Conservation (phyloP, 495 filamentous ascomycete genomes). For the Aspergillus kassunensis region DNA sequence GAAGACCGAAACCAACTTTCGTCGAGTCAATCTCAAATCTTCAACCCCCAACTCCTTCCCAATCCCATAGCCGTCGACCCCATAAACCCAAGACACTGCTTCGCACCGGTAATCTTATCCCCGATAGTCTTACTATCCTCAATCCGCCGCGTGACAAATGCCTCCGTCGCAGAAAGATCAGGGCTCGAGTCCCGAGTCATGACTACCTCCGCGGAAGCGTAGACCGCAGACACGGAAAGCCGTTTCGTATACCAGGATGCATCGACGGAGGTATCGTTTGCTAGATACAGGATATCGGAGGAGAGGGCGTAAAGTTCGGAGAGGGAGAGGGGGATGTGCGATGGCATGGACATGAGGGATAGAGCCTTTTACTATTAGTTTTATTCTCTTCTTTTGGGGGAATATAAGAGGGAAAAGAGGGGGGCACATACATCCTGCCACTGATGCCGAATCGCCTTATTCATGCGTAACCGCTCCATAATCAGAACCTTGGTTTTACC, state of each 20-base stretch:
- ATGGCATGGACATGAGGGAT: conserved; percentile 78
- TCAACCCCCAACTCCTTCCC: conserved; percentile 46
- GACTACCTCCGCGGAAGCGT: conserved; percentile 81
- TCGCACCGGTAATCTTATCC: conserved; percentile 53
- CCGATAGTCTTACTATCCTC: conserved; percentile 61
- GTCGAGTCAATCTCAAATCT: conserved; percentile 28
- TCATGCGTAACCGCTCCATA: conserved; percentile 69
- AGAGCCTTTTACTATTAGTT: conserved; percentile 58
- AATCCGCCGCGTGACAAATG: conserved; percentile 73
- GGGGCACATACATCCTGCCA: conserved; percentile 77
- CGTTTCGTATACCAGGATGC: conserved; percentile 89
- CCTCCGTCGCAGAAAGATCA: conserved; percentile 66
- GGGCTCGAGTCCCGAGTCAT: conserved; percentile 81
- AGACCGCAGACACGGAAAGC: conserved; percentile 69
- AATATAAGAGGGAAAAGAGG: conserved; percentile 2
- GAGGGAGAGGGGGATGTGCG: conserved; percentile 70
- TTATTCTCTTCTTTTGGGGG: not conserved
- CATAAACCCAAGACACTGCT: conserved; percentile 75
- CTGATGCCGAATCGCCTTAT: conserved; percentile 60
- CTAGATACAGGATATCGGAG: conserved; percentile 83
- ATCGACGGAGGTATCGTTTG: conserved; percentile 79
- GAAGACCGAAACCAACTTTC: not conserved
- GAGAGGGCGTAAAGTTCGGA: conserved; percentile 73
- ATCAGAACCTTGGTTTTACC: conserved; percentile 61
- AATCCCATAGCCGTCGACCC: conserved; percentile 48